phyloP scores from a whole-genome alignment of 2,329 filamentous ascomycete species.

The Ophiosphaerella korrae region DNA sequence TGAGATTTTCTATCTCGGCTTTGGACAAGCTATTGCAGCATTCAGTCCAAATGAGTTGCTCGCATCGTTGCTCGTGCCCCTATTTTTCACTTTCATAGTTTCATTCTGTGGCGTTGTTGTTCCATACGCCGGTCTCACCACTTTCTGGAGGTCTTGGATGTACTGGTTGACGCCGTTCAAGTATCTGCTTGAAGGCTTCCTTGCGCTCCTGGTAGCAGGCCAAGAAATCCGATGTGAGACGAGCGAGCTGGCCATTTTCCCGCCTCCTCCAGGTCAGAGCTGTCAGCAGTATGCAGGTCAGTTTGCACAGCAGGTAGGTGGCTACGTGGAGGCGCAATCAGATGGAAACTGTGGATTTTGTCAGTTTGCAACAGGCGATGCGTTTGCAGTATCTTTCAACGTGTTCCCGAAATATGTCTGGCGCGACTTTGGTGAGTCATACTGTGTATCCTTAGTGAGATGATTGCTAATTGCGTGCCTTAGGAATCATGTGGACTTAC shows the following conservation, averaged over 20 bases:
- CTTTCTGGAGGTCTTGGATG: conserved; percentile 65
- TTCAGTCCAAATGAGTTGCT: conserved; percentile 70
- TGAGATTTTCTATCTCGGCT: conserved; percentile 68
- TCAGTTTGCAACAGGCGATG: conserved; percentile 64
- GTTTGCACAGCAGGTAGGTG: conserved; percentile 61
- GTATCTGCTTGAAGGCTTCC: conserved; percentile 67
- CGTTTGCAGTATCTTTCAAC: conserved; percentile 63
- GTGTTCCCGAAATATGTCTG: conserved; percentile 66
- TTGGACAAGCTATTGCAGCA: conserved; percentile 70
- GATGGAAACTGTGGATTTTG: conserved; percentile 68
- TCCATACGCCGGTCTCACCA: conserved; percentile 64
- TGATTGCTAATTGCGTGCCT: conserved; percentile 9
- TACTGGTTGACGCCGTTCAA: conserved; percentile 67
- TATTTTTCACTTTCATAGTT: conserved; percentile 72
- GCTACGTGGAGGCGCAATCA: conserved; percentile 63
- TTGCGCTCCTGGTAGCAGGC: conserved; percentile 61
- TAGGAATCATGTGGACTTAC: conserved; percentile 53
- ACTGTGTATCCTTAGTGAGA: not conserved
- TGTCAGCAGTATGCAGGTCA: conserved; percentile 64
- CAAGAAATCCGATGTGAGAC: conserved; percentile 61
- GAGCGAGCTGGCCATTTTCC: conserved; percentile 65
- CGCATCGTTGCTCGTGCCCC: conserved; percentile 68
- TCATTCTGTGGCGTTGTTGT: conserved; percentile 78
- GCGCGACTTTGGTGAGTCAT: conserved; percentile 67
- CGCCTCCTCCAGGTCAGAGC: conserved; percentile 61